Conservation (phyloP, 1,284 basidiomycete species). For the Ganoderma leucocontextum region DNA sequence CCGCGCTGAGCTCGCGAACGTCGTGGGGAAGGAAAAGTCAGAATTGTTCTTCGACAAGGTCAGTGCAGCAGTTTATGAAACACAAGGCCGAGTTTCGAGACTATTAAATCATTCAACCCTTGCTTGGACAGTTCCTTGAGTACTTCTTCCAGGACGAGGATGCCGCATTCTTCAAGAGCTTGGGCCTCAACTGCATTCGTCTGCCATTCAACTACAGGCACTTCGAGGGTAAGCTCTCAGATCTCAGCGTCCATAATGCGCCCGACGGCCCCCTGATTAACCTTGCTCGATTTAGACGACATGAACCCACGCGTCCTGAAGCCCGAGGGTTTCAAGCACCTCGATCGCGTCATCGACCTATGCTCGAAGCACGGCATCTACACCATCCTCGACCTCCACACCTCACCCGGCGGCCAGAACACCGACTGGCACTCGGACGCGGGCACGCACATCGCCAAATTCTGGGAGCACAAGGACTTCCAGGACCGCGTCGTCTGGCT, state of each 20-base stretch:
- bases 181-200: slow-evolving; percentile 79
- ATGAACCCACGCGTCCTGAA: slow-evolving; percentile 71
- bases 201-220: slow-evolving; percentile 75
- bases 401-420: slow-evolving; percentile 70
- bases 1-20: slow-evolving; percentile 69
- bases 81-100: background rate
- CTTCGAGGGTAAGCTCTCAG: slow-evolving; percentile 52
- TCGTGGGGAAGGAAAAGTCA: slow-evolving; percentile 73
- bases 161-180: slow-evolving; percentile 72
- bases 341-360: slow-evolving; percentile 65
- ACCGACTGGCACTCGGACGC: slow-evolving; percentile 64
- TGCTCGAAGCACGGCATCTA: slow-evolving; percentile 68
- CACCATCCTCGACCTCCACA: slow-evolving; percentile 71
- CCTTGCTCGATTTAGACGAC: slow-evolving; percentile 59
- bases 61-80: slow-evolving; percentile 14
- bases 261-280: background rate
- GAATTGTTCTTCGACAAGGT: slow-evolving; percentile 84
- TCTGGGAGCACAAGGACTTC: slow-evolving; percentile 74
- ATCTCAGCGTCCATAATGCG: slow-evolving; percentile 37
- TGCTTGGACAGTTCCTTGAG: slow-evolving; percentile 67
- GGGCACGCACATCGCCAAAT: slow-evolving; percentile 60
- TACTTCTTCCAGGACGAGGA: slow-evolving; percentile 79
- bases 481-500: slow-evolving; percentile 76
- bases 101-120: background rate
- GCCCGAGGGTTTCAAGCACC: slow-evolving; percentile 68